Evolutionary conservation across 306 rosid genomes (phyloP).

Genomic region (Lathyrus sativus): DNA sequence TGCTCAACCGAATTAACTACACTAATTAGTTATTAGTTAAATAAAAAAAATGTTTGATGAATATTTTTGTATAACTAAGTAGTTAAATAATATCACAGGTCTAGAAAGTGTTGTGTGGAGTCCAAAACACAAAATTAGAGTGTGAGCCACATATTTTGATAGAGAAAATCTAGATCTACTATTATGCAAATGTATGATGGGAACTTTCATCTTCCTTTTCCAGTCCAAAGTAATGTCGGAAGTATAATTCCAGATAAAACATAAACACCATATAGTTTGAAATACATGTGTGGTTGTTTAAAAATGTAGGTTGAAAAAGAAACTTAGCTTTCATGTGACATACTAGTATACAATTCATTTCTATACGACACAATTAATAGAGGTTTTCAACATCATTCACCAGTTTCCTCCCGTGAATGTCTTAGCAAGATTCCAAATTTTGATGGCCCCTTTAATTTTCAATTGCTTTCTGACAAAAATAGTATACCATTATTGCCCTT

Average conservation of each 20-base stretch:
- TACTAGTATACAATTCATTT: not conserved
- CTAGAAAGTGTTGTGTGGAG: no score
- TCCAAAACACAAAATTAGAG: no score
- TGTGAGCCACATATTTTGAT: no score
- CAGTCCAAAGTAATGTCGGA: not conserved
- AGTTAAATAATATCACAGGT: no score
- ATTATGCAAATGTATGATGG: no score
- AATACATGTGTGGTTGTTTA: not conserved
- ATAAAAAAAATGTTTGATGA: no score
- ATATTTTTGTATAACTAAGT: no score
- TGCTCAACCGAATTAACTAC: no score
- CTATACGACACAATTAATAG: not conserved
- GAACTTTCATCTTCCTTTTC: no score
- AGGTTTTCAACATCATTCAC: conserved; percentile 29
- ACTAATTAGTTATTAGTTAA: no score
- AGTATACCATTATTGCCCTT: conserved; percentile 40
- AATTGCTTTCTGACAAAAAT: conserved; percentile 37
- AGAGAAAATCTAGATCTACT: no score
- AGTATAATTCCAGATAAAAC: not conserved
- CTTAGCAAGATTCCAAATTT: conserved; percentile 45
- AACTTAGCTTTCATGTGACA: not conserved
- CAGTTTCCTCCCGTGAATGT: conserved; percentile 68
- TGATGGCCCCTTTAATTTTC: conserved; percentile 38
- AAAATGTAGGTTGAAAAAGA: not conserved
- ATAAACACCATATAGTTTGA: not conserved